Evolutionary conservation across 176 grass and related monocot species (phyloP).

Genomic region (Aegilops tauschii): DNA sequence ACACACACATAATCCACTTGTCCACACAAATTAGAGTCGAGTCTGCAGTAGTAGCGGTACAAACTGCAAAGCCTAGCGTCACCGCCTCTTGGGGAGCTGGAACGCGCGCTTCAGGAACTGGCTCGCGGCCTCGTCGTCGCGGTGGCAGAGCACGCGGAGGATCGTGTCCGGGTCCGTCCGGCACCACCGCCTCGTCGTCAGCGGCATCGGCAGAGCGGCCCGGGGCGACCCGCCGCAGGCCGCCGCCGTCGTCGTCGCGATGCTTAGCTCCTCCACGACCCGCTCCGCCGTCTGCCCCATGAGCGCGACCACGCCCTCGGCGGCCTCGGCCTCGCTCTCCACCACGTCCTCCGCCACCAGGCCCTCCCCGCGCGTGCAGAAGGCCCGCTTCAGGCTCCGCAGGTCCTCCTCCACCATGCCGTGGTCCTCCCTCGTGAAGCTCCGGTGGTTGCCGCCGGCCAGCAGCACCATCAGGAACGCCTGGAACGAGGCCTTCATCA

Average conservation of each 20-base stretch:
- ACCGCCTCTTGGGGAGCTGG: slow-evolving; percentile 61
- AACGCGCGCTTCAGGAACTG: slow-evolving; percentile 62
- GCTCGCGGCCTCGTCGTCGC: slow-evolving; percentile 54
- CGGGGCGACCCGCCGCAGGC: background rate
- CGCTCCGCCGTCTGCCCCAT: slow-evolving; percentile 54
- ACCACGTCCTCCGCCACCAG: slow-evolving; percentile 61
- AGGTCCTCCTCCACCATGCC: slow-evolving; percentile 57
- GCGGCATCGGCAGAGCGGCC: slow-evolving; percentile 16
- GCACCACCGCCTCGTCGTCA: slow-evolving; percentile 52
- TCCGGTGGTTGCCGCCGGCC: slow-evolving; percentile 44
- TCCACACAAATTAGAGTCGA: background rate
- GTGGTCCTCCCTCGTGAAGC: slow-evolving; percentile 48
- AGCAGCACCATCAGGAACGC: slow-evolving; percentile 59
- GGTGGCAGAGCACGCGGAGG: slow-evolving; percentile 63
- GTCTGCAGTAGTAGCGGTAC: background rate
- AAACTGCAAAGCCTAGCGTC: background rate
- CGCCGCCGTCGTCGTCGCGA: background rate
- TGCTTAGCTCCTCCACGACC: slow-evolving; percentile 57
- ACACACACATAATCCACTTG: background rate
- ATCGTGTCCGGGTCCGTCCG: slow-evolving; percentile 57
- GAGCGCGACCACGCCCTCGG: slow-evolving; percentile 46
- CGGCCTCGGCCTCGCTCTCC: slow-evolving; percentile 41
- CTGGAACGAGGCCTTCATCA: slow-evolving; percentile 67
- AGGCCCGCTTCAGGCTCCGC: slow-evolving; percentile 55
- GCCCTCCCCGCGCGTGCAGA: slow-evolving; percentile 56